Conservation (phyloP, 495 filamentous ascomycete genomes). For the Lophiostoma macrostomum region DNA sequence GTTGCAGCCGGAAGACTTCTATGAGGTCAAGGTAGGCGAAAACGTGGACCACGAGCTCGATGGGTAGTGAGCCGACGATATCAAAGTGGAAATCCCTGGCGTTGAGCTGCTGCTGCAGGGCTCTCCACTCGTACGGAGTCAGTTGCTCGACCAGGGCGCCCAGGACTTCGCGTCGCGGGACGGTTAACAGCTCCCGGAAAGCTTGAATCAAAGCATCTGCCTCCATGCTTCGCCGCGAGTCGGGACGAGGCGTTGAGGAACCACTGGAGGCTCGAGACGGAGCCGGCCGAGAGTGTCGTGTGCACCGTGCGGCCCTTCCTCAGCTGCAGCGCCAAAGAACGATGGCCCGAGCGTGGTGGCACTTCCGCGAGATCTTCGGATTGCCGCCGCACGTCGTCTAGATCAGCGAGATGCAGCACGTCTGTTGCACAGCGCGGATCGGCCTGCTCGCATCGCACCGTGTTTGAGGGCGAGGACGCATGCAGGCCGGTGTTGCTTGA, state of each 20-base stretch:
- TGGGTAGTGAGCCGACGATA: slow-evolving; percentile 24
- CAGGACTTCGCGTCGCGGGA: slow-evolving; percentile 6
- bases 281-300: too few species aligned
- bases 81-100: slow-evolving; percentile 18
- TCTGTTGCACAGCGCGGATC: slow-evolving; percentile 4
- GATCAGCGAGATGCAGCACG: not conserved
- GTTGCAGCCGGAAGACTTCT: slow-evolving; percentile 15
- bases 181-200: slow-evolving; percentile 1
- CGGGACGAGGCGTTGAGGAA: not conserved
- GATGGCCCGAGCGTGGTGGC: too few species aligned
- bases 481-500: too few species aligned
- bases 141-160: slow-evolving; percentile 12
- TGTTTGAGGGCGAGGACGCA: slow-evolving; percentile 15
- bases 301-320: too few species aligned
- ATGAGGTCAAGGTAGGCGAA: slow-evolving; percentile 28
- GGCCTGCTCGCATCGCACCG: slow-evolving; percentile 1
- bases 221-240: not conserved
- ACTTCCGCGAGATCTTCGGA: too few species aligned
- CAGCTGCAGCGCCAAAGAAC: too few species aligned
- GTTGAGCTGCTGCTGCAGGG: slow-evolving; percentile 2
- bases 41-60: slow-evolving; percentile 23
- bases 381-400: too few species aligned
- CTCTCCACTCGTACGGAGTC: slow-evolving; percentile 18
- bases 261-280: too few species aligned
- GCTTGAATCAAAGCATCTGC: slow-evolving; percentile 1